Base-by-base conservation (phyloP, 176 grass and related monocot genomes). In the Cenchrus purpureus region DNA sequence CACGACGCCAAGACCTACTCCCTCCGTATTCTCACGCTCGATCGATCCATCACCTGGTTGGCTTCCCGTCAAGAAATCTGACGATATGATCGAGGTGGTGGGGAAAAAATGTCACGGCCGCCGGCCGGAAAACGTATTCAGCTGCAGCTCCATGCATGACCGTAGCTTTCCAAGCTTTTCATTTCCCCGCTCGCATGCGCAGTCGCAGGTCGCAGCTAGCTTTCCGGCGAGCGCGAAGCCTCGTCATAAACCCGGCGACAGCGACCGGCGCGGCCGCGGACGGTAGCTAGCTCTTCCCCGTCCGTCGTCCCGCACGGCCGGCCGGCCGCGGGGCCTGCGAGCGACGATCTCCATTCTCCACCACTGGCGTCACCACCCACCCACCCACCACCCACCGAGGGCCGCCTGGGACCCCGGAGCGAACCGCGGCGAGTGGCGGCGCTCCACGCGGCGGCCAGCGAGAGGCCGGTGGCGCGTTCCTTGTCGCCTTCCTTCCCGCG, bases 401-500 rank as follows among this genome's bases (percentile, higher is more conserved):
- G 37, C 37, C 37, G 37, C 37, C 37, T 40, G 37, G 37, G 37
- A 40, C 37, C 37, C 37, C 37, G 37, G 37, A 40, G 37, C 37
- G 37, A 40, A 40, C 3, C 3, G 37, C 37, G 44, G 58, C 81
- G 49, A 59, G 29, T 72, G 81, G 67, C 58, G 48, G 57, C 67
- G 80, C 74, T 12, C 65, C 87, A 71, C 81, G 57, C 43, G 74
- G 48, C 48, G 57, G 57, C 32, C 15, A 11, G 65, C 74, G 66
- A 83, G 65, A 88, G 86, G 79, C 72, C 53, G 2, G 8, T 40
- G 3, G 10, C 16, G 6, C 16, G 15, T 3, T 3, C 22, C 6
- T 19, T 65, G 85, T 76, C 86, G 85, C 28, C 51, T 9, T 45
- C 32, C 37, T 40, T 40, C 31, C 22, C 22, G 22, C 22, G 22